Evolutionary conservation across 345 rosid genomes (phyloP).

Genomic region (Hibiscus trionum): DNA sequence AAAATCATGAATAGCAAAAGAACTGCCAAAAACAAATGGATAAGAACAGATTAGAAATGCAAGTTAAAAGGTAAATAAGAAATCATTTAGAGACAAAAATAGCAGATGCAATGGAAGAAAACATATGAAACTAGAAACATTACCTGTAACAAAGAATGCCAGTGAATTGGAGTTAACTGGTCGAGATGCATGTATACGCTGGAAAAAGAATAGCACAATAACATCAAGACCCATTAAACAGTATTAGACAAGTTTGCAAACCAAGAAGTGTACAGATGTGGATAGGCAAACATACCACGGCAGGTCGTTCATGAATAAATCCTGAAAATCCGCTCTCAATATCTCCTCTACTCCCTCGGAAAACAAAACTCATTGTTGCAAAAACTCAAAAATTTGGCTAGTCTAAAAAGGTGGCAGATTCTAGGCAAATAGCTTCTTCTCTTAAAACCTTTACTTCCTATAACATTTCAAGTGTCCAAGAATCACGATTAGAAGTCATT

Average conservation of each 20-base stretch:
- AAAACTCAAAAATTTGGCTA: neutral
- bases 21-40: constrained; percentile 38
- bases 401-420: neutral
- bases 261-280: neutral
- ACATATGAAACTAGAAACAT: constrained; percentile 12
- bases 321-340: constrained; percentile 52
- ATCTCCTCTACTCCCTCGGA: constrained; percentile 51
- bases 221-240: neutral
- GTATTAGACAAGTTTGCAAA: neutral
- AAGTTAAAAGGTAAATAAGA: neutral
- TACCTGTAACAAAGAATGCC: constrained; percentile 63
- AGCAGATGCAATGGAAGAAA: neutral
- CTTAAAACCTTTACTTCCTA: neutral
- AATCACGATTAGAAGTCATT: neutral
- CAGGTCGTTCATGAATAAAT: constrained; percentile 43
- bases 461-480: neutral
- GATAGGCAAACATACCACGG: constrained; percentile 33
- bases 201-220: neutral
- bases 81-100: neutral
- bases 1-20: constrained; percentile 63
- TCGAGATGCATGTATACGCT: constrained; percentile 47
- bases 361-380: constrained; percentile 60
- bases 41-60: constrained; percentile 7
- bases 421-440: neutral
- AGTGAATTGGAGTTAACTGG: constrained; percentile 53